phyloP scores from a whole-genome alignment of 495 filamentous ascomycete species.

The Penicillium tannophilum region DNA sequence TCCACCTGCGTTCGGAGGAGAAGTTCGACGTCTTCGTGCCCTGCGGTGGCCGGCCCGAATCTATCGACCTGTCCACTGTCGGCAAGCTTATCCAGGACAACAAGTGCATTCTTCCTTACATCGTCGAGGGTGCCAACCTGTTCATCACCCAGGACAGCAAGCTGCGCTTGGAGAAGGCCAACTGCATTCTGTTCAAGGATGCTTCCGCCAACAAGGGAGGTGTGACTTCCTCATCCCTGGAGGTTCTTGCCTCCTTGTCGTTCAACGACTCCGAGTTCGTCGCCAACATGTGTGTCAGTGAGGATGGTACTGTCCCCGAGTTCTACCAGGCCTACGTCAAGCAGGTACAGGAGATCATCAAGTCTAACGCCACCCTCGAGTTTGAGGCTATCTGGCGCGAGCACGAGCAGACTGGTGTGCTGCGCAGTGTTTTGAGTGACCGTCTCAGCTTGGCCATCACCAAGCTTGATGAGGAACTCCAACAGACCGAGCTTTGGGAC shows the following conservation, averaged over 20 bases:
- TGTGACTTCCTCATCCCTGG: constrained; percentile 96
- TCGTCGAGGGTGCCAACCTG: constrained; percentile 96
- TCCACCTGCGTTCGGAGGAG: constrained; percentile 78
- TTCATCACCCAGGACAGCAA: constrained; percentile 99
- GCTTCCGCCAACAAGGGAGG: constrained; percentile 98
- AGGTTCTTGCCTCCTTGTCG: constrained; percentile 89
- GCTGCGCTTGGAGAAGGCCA: constrained; percentile 88
- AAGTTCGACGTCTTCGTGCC: constrained; percentile 90
- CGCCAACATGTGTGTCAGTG: constrained; percentile 87
- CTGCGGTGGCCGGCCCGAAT: constrained; percentile 95
- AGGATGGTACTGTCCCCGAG: constrained; percentile 74
- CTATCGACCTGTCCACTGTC: constrained; percentile 87
- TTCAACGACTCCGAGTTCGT: constrained; percentile 89
- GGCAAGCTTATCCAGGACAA: constrained; percentile 80
- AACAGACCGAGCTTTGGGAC: constrained; percentile 89
- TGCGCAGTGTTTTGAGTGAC: constrained; percentile 84
- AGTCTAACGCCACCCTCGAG: constrained; percentile 85
- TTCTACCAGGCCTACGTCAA: constrained; percentile 95
- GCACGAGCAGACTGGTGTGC: constrained; percentile 74
- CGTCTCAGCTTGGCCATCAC: constrained; percentile 89
- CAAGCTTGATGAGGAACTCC: constrained; percentile 90
- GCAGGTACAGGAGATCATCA: constrained; percentile 85
- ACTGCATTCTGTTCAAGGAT: constrained; percentile 94
- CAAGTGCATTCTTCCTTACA: constrained; percentile 84
- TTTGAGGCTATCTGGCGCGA: constrained; percentile 99